Conservation (phyloP, 768 basidiomycete genomes). For the Russula sp. region DNA sequence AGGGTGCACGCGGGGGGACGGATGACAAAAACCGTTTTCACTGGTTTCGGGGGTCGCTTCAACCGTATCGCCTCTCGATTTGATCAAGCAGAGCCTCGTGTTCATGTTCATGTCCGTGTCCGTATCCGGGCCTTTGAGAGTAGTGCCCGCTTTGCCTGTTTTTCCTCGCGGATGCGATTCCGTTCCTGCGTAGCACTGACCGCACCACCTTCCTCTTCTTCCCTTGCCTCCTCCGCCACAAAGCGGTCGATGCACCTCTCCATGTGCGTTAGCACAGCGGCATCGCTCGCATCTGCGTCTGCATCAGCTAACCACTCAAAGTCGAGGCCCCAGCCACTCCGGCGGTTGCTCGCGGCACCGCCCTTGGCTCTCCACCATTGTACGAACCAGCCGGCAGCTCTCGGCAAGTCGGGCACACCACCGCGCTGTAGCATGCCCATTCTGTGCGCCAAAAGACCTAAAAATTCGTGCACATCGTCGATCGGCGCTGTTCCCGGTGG, state of each 20-base stretch:
- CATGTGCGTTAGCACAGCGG: constrained; percentile 61
- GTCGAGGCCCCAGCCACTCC: constrained; percentile 84
- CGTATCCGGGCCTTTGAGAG: constrained; percentile 35
- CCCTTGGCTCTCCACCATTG: constrained; percentile 85
- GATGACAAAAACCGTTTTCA: not conserved
- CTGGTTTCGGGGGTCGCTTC: not conserved
- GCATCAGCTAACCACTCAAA: constrained; percentile 56
- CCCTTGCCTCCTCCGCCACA: constrained; percentile 43
- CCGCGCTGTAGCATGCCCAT: constrained; percentile 83
- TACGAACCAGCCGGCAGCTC: constrained; percentile 80
- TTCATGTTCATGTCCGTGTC: too few relatives aligned
- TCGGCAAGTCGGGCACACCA: constrained; percentile 62
- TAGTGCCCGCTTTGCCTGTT: constrained; percentile 40
- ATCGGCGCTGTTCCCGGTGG: constrained; percentile 55
- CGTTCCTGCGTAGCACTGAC: constrained; percentile 71
- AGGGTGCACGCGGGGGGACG: not conserved
- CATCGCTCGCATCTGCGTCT: constrained; percentile 31
- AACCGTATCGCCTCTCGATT: not conserved
- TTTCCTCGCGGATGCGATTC: constrained; percentile 50
- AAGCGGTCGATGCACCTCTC: constrained; percentile 63
- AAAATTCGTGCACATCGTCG: constrained; percentile 59
- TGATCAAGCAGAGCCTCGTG: constrained; percentile 8
- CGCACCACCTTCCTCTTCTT: constrained; percentile 53
- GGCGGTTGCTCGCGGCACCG: constrained; percentile 38
- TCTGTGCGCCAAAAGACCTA: constrained; percentile 64